These are phyloP conservation scores for Penicillium lividum DNA, from an alignment of 495 filamentous ascomycete species.

Conservation along the genomic window DNA sequence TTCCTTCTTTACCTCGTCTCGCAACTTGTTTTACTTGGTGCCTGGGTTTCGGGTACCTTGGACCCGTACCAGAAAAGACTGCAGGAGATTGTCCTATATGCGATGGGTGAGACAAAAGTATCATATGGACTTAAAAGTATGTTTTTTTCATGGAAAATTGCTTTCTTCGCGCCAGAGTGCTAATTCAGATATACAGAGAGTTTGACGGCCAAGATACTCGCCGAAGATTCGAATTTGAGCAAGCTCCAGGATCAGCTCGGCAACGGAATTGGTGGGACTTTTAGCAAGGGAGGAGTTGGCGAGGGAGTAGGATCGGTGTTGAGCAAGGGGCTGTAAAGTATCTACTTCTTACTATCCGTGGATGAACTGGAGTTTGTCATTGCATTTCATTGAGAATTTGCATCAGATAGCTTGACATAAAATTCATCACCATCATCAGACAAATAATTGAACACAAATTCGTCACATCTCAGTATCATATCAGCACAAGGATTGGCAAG, in stretches of 20 bases:
- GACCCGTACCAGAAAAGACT: constrained; percentile 40
- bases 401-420: background rate
- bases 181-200: constrained; percentile 17
- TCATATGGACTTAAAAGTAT: constrained; percentile 42
- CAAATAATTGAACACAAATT: background rate
- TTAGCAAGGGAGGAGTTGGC: constrained; percentile 25
- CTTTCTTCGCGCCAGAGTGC: background rate
- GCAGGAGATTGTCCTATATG: constrained; percentile 49
- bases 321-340: constrained; percentile 23
- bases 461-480: background rate
- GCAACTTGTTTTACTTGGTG: constrained; percentile 27
- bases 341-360: background rate
- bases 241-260: constrained; percentile 39
- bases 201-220: constrained; percentile 35
- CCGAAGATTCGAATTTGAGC: constrained; percentile 37
- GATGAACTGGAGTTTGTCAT: background rate
- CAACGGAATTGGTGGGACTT: constrained; percentile 25
- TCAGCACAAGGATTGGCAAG: background rate
- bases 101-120: constrained; percentile 55
- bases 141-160: background rate
- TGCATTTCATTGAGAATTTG: no score
- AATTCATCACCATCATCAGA: background rate
- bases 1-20: constrained; percentile 27
- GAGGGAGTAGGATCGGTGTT: constrained; percentile 26
- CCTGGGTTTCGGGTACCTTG: constrained; percentile 38